Evolutionary conservation across 1,139 yeast species (phyloP).

Genomic region (Trichomonascaceae sp.): DNA sequence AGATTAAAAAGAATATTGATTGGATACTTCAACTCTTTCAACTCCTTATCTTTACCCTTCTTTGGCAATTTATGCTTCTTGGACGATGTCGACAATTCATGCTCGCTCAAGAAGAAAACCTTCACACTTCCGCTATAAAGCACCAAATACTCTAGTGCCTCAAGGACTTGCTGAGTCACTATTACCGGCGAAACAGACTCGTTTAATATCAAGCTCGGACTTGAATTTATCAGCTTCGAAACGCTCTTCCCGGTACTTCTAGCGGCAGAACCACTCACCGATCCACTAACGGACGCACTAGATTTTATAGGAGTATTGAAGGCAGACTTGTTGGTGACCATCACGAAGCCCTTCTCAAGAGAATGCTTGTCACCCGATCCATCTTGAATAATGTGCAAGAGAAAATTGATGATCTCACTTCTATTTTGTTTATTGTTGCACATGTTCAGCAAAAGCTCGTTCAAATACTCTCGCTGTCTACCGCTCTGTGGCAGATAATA

Average conservation of each 20-base stretch:
- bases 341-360: conserved; percentile 59
- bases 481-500: conserved; percentile 70
- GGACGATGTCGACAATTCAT: conserved; percentile 53
- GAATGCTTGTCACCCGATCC: conserved; percentile 59
- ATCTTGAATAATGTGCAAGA: conserved; percentile 67
- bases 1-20: conserved; percentile 61
- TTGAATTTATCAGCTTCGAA: conserved; percentile 1
- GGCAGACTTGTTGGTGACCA: conserved; percentile 37
- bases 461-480: conserved; percentile 57
- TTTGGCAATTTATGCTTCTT: conserved; percentile 20
- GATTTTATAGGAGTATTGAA: conserved; percentile 13
- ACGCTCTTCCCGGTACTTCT: conserved; percentile 21
- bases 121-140: conserved; percentile 66
- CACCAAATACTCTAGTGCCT: conserved; percentile 64
- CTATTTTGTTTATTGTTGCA: conserved; percentile 77
- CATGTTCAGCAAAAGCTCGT: conserved; percentile 59
- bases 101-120: conserved; percentile 71
- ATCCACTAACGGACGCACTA: conserved; percentile 6
- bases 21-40: conserved; percentile 49
- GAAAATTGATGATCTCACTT: conserved; percentile 63
- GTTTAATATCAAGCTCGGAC: conserved; percentile 27
- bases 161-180: conserved; percentile 74
- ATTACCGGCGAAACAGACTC: conserved; percentile 59
- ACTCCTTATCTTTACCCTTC: conserved; percentile 36
- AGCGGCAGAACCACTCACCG: conserved; percentile 8